Conservation (phyloP, 345 rosid species). For the Angophora floribunda region DNA sequence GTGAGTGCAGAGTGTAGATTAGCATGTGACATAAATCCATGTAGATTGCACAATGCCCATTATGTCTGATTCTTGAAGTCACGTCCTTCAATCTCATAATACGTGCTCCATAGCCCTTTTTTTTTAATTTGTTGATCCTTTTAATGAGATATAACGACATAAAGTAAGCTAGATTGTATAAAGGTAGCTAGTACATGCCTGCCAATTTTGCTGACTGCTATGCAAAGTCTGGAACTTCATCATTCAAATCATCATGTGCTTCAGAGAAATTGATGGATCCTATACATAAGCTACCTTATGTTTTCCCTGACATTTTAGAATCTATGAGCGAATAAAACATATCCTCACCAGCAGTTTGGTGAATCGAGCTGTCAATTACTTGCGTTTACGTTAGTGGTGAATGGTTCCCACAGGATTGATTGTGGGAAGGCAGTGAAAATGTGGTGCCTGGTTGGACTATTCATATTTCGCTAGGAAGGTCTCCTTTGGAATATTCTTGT, state of each 20-base stretch:
- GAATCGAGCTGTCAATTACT: not conserved
- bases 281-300: not conserved
- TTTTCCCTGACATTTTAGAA: not conserved
- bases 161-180: not conserved
- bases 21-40: not conserved
- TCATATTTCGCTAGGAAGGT: not conserved
- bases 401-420: not conserved
- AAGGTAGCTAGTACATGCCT: not conserved
- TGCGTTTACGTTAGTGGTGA: not conserved
- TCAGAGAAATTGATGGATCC: not conserved
- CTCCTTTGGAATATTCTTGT: not conserved
- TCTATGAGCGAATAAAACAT: not conserved
- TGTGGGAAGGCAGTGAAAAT: not conserved
- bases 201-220: not conserved
- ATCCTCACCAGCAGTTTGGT: not conserved
- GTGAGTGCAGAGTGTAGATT: not conserved
- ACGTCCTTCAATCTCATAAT: not conserved
- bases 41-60: not conserved
- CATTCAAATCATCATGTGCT: not conserved
- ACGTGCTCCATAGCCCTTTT: not conserved
- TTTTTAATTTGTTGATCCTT: not conserved
- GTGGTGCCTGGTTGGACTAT: not conserved
- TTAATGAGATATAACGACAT: not conserved
- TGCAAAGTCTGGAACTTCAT: not conserved
- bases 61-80: not conserved